A percentile compares a stretch with the other conserved stretches of the same genome.
phyloP scores from a whole-genome alignment of 116 monocot species.

The Phalaenopsis hybrid region DNA sequence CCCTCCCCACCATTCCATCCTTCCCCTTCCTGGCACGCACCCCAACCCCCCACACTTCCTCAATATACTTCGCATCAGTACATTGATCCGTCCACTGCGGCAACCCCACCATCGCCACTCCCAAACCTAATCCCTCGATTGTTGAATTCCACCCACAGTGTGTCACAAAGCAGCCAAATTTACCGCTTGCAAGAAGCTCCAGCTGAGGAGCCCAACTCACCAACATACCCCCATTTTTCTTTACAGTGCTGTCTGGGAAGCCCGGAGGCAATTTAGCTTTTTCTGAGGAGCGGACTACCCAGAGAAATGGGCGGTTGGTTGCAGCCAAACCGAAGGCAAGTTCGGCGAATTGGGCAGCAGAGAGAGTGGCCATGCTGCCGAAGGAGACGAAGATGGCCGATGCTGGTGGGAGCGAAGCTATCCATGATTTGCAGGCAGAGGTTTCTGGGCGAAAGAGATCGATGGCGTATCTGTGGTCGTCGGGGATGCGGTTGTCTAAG shows the following conservation, averaged over 20 bases:
- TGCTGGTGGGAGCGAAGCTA: conserved; percentile 7
- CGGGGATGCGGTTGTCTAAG: conserved; percentile 28
- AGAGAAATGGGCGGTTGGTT: conserved; percentile 27
- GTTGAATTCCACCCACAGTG: conserved; percentile 40
- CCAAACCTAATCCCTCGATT: conserved; percentile 16
- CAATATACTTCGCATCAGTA: conserved; percentile 27
- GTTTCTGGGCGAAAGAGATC: conserved; percentile 16
- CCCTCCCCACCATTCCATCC: conserved; percentile 7
- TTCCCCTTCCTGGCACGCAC: conserved; percentile 20
- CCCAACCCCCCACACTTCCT: conserved; percentile 22
- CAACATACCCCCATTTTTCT: conserved; percentile 8
- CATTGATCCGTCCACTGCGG: conserved; percentile 42
- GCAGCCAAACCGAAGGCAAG: conserved; percentile 24
- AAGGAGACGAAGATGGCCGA: conserved; percentile 54
- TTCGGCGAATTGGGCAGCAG: conserved; percentile 15
- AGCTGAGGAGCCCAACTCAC: conserved; percentile 32
- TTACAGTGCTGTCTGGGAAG: conserved; percentile 2
- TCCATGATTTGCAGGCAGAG: conserved; percentile 23
- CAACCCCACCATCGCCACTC: conserved; percentile 25
- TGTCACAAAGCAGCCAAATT: conserved; percentile 36
- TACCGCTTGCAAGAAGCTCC: conserved; percentile 18
- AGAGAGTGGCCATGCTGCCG: conserved; percentile 36
- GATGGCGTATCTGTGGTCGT: conserved; percentile 37
- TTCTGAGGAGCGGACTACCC: conserved; percentile 46
- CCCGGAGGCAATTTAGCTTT: conserved; percentile 16